Evolutionary conservation across 768 basidiomycete species (phyloP), one percentile per base, ranked within the genome.

Genomic region (Lactarius evosmus): DNA sequence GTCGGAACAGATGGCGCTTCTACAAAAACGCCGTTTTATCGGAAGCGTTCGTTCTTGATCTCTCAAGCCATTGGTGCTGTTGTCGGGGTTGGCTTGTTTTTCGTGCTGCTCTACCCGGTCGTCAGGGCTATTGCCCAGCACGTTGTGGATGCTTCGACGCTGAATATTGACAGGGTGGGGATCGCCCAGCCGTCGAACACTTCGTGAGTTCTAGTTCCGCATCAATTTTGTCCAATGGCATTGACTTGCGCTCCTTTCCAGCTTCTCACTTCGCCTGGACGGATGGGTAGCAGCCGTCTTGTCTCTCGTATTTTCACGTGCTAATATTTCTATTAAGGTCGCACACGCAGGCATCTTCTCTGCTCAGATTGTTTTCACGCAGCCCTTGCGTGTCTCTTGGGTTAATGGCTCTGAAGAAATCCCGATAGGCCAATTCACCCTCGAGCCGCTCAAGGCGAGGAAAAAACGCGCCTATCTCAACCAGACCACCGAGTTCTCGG

Each of bases 21-120:
- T 14, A 52, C 68, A 12, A 57, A 59, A 44, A 70, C 70, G 33
- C 85, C 84, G 16, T 79, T 87, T 60, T 87, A 85, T 76, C 86
- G 83, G 72, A 81, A 77, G 65, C 79, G 81, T 46, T 82, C 80
- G 78, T 88, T 89, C 76, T 85, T 88, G 63, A 80, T 88, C 64
- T 78, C 80, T 32, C 77, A 78, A 58, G 70, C 84, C 65, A 77
- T 88, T 32, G 69, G 78, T 4, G 73, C 79, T 19, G 78, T 81
- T 6, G 69, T 89, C 17, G 82, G 76, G 38, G 87, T 90, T 58
- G 85, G 79, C 17, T 71, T 89, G 40, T 73, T 89, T 22, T 90
- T 89, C 73, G 82, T 89, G 65, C 53, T 89, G 12, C 73, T 90
- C 27, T 89, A 83, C 72, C 88, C 88, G 7, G 85, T 89, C 60